Conservation (phyloP, 805 yeast genomes). For the Ascoidea tarda region DNA sequence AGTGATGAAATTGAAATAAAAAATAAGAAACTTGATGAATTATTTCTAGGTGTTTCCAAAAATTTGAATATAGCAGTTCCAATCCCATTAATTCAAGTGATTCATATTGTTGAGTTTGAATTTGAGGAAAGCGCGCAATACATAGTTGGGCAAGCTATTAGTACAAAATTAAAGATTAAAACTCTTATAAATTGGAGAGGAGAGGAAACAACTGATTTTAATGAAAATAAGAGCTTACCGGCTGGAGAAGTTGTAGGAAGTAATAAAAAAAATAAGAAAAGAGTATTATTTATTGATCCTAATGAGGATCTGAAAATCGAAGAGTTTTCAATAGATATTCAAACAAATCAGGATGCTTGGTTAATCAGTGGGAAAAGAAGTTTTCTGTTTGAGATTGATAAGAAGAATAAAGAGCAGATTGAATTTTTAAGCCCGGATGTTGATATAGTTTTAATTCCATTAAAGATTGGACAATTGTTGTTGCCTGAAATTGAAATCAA, state of each 20-base stretch:
- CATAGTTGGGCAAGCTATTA: constrained; percentile 52
- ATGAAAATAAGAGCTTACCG: neutral
- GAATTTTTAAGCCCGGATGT: constrained; percentile 9
- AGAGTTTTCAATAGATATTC: constrained; percentile 31
- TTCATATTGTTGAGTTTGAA: constrained; percentile 41
- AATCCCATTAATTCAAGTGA: constrained; percentile 42
- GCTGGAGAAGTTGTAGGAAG: neutral
- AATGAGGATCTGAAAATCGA: constrained; percentile 10
- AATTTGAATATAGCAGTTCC: constrained; percentile 40
- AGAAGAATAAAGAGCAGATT: constrained; percentile 7
- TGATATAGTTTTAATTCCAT: constrained; percentile 48
- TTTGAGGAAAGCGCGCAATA: constrained; percentile 25
- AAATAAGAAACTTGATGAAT: constrained; percentile 4
- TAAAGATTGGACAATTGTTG: constrained; percentile 57
- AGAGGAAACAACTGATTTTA: neutral
- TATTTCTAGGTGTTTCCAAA: constrained; percentile 6
- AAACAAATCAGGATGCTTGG: constrained; percentile 59
- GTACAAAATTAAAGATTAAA: constrained; percentile 25
- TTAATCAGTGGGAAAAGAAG: constrained; percentile 57
- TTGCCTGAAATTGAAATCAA: constrained; percentile 48
- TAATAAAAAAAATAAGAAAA: constrained; percentile 7
- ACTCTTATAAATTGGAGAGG: constrained; percentile 32
- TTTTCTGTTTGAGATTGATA: constrained; percentile 30
- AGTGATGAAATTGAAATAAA: neutral
- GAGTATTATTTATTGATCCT: constrained; percentile 10